Percentiles rank a stretch among this genome's conserved stretches.
These are phyloP conservation scores for Trypanosoma melophagium DNA, from an alignment of 208 protist genomes.

Conservation along the genomic window DNA sequence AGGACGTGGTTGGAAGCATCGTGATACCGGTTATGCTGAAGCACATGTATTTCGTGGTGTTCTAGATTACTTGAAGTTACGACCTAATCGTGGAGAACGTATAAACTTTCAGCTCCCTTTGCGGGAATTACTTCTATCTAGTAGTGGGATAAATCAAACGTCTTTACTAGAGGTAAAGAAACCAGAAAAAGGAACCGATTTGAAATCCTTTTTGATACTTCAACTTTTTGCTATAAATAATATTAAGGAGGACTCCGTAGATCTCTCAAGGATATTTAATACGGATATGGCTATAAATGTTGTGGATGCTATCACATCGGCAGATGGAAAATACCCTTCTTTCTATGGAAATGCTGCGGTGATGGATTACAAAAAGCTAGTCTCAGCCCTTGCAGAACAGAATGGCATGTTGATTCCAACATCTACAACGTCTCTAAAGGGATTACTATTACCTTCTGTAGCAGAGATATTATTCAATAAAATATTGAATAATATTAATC, in stretches of 20 bases:
- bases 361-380: constrained; percentile 70
- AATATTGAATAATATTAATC: constrained; percentile 24
- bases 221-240: constrained; percentile 52
- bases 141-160: not conserved
- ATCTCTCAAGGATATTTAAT: constrained; percentile 30
- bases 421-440: constrained; percentile 11
- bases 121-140: not conserved
- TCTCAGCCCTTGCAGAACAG: constrained; percentile 34
- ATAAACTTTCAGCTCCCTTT: constrained; percentile 36
- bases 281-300: constrained; percentile 43
- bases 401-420: constrained; percentile 32
- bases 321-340: constrained; percentile 90
- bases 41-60: constrained; percentile 72
- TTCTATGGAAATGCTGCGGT: constrained; percentile 90
- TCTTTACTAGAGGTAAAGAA: constrained; percentile 16
- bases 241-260: constrained; percentile 40
- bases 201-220: constrained; percentile 22
- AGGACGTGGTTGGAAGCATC: constrained; percentile 84
- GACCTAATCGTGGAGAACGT: constrained; percentile 59
- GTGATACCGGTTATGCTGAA: constrained; percentile 78
- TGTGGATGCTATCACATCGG: constrained; percentile 58
- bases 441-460: constrained; percentile 34
- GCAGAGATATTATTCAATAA: constrained; percentile 31
- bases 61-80: constrained; percentile 59
- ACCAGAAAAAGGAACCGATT: constrained; percentile 26